Evolutionary conservation across 2,329 filamentous ascomycete species (phyloP).

Genomic region (Botrytis porri): DNA sequence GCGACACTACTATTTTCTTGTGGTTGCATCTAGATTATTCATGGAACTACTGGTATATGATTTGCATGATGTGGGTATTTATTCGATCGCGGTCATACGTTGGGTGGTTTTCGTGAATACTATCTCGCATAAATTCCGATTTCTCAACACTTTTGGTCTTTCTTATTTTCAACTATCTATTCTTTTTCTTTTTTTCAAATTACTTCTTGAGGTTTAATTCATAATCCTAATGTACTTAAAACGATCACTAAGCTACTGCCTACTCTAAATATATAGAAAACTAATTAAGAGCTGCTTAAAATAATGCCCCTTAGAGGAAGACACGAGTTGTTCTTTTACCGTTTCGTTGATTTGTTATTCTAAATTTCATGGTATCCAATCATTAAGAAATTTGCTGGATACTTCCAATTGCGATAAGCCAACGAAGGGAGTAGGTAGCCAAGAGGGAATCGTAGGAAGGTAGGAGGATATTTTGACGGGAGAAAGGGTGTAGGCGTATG

Average conservation of each 20-base stretch:
- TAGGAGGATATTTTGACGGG: not conserved
- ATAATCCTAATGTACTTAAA: not conserved
- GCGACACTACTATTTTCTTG: not conserved
- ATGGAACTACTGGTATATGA: not conserved
- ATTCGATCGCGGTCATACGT: not conserved
- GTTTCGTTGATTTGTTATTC: not conserved
- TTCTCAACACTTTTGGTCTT: not conserved
- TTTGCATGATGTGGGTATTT: not conserved
- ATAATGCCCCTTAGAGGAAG: not conserved
- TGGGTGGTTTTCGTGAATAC: not conserved
- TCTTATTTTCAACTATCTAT: not conserved
- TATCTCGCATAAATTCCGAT: not conserved
- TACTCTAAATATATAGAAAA: not conserved
- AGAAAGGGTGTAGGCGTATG: not conserved
- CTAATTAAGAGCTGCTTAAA: not conserved
- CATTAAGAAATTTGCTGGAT: not conserved
- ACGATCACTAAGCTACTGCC: too few relatives aligned
- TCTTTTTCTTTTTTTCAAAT: not conserved
- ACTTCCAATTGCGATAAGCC: not conserved
- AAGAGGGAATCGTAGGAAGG: not conserved
- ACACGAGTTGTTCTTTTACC: not conserved
- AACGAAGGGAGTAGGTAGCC: not conserved
- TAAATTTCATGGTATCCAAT: not conserved
- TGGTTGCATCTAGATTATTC: not conserved
- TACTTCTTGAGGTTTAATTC: rapidly evolving